Base-by-base conservation (phyloP, 768 basidiomycete genomes). In the Trichaptum fuscoviolaceum region DNA sequence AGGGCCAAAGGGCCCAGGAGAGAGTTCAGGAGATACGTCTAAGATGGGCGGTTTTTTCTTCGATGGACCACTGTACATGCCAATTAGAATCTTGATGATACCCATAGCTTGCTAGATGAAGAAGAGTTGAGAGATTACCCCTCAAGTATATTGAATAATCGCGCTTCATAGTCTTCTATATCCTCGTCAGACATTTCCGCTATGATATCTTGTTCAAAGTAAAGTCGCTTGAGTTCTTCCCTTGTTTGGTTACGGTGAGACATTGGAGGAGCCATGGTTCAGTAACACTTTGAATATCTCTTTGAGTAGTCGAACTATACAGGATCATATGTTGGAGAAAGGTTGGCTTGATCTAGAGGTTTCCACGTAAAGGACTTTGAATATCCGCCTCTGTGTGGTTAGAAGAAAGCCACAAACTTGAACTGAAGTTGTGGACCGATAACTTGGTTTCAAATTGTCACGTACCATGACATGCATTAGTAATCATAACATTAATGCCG, bases 171-270 rank as follows among this genome's bases (percentile, higher is more conserved):
- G 59, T 82, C 80, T 18, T 83, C 77, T 60, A 83, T 68, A 52
- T 83, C 81, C 72, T 87, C 85, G 52, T 86, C 83, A 2, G 84
- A 83, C 20, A 84, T 67, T 60, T 77, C 80, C 85, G 87, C 84
- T 9, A 78, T 79, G 64, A 74, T 75, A 63, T 87, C 83, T 73
- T 84, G 85, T 72, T 87, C 87, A 24, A 72, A 73, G 70, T 84
- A 88, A 68, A 85, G 87, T 1, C 75, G 73, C 12, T 85, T 78
- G 15, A 81, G 34, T 65, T 81, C 79, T 57, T 77, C 72, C 69
- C 76, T 73, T 66, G 73, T 65, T 62, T 18, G 65, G 42, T 17
- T 23, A 30, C 30, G 30, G 57, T 57, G 34, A 64, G n/a, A 26
- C 35, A 52, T 52, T 52, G 20, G 3, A 4, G 42, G 42, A 52